Evolutionary conservation across 768 basidiomycete species (phyloP).

Genomic region (Leucosporidium scottii): DNA sequence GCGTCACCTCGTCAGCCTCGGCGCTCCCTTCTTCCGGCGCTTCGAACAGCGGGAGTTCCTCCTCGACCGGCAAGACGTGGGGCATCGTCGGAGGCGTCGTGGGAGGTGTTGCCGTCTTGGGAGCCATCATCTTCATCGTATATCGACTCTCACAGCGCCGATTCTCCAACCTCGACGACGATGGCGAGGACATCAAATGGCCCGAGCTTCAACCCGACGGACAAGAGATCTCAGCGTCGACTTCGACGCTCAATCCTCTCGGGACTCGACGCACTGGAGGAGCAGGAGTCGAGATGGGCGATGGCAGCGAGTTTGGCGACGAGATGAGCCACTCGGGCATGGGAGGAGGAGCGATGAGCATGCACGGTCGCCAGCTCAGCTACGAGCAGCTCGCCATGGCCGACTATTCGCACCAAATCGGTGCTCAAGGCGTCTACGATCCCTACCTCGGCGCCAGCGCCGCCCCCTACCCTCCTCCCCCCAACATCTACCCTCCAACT

Average conservation of each 20-base stretch:
- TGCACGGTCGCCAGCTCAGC: background rate
- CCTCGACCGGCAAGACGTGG: constrained; percentile 21
- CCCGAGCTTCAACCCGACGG: constrained; percentile 32
- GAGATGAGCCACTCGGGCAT: background rate
- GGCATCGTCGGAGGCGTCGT: constrained; percentile 32
- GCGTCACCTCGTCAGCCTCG: background rate
- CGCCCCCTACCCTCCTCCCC: background rate
- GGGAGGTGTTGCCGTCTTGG: constrained; percentile 28
- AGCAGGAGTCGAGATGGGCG: constrained; percentile 26
- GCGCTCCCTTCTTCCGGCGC: constrained; percentile 4
- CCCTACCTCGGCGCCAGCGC: constrained; percentile 4
- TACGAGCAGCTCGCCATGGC: background rate
- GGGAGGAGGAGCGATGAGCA: background rate
- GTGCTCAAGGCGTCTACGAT: background rate
- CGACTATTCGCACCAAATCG: background rate
- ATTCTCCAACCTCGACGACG: constrained; percentile 33
- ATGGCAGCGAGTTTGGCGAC: background rate
- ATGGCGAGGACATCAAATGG: constrained; percentile 32
- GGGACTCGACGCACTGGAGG: constrained; percentile 30
- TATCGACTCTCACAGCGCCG: constrained; percentile 31
- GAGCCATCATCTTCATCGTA: constrained; percentile 24
- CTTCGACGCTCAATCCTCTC: constrained; percentile 33
- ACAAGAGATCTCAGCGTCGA: constrained; percentile 9
- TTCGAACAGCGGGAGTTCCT: background rate
- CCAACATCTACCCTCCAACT: constrained; percentile 12